Conservation (phyloP, 768 basidiomycete species). For the Sporobolomyces roseus region DNA sequence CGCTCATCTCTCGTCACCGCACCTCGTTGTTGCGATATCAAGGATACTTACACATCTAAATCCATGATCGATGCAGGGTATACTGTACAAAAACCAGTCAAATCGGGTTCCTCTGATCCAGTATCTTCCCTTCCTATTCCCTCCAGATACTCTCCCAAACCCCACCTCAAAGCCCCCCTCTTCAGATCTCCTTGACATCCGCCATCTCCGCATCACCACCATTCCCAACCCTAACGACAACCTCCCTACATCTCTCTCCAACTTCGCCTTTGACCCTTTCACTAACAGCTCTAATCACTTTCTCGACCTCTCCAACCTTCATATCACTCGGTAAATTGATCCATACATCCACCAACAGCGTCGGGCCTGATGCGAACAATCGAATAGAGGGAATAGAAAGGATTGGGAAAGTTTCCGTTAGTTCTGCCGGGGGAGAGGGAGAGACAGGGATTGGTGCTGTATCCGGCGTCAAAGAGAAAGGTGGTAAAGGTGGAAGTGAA, state of each 20-base stretch:
- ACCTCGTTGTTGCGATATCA: too few relatives aligned
- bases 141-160: too few relatives aligned
- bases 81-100: too few relatives aligned
- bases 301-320: constrained; percentile 59
- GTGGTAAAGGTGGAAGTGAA: constrained; percentile 58
- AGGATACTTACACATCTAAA: too few relatives aligned
- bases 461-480: constrained; percentile 3
- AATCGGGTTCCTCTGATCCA: too few relatives aligned
- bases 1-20: too few relatives aligned
- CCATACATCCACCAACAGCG: constrained; percentile 76
- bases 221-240: constrained; percentile 33
- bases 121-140: too few relatives aligned
- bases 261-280: constrained; percentile 3
- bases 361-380: constrained; percentile 72
- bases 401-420: constrained; percentile 39
- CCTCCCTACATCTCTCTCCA: constrained; percentile 34
- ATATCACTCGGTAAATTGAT: constrained; percentile 63
- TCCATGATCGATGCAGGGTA: too few relatives aligned
- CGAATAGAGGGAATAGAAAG: constrained; percentile 54
- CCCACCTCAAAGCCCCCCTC: too few relatives aligned
- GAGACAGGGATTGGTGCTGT: constrained; percentile 7
- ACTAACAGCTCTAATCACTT: constrained; percentile 62
- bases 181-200: too few relatives aligned
- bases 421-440: constrained; percentile 1
- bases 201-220: constrained; percentile 15